Base-by-base conservation (phyloP, 306 rosid genomes). In the Sphenostylis stenocarpa region DNA sequence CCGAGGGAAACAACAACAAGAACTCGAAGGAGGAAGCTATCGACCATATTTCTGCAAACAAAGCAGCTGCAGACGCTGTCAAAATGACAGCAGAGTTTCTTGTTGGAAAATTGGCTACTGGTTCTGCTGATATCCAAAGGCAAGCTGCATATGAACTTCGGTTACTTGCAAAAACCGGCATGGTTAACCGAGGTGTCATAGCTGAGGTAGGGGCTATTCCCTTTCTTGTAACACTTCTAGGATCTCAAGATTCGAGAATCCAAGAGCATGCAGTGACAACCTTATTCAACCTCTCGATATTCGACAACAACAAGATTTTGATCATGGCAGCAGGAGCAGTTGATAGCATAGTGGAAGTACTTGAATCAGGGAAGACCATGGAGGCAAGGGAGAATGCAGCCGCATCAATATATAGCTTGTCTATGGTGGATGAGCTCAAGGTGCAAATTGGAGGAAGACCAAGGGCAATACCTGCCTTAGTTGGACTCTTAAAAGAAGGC, bases 121-220 rank as follows among this genome's bases (percentile, higher is more conserved):
- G 98, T 7, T 95, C 97, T 0, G 85, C 85, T 6, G 93, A 90
- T 34, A 89, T 88, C 36, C 98, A 95, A 73, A 83, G 92, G 45
- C 97, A 92, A 71, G 97, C 98, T 0, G 98, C 98, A 0, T 95
- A 92, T 51, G 97, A 95, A 52, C 93, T 95, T 29, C 84, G 96
- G 20, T 67, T 95, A 31, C 96, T 95, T 2, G 93, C 96, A 0
- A 95, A 95, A 88, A 83, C 96, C 0, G 91, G 97, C 33, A 89
- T 88, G 97, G 85, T 85, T 31, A 92, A 89, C 66, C 80, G 96
- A 41, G 73, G 96, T 72, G 76, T 94, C 33, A 91, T 94, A 29
- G 91, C 97, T 0, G 97, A 95, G 83, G 98, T 95, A 24, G 98
- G 98, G 19, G 97, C 97, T 0, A 90, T 95, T 72, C 98, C 98